Evolutionary conservation across 176 grass and related monocot species (phyloP), one percentile per base, ranked within the genome.

Genomic region (Tillandsia leiboldiana): DNA sequence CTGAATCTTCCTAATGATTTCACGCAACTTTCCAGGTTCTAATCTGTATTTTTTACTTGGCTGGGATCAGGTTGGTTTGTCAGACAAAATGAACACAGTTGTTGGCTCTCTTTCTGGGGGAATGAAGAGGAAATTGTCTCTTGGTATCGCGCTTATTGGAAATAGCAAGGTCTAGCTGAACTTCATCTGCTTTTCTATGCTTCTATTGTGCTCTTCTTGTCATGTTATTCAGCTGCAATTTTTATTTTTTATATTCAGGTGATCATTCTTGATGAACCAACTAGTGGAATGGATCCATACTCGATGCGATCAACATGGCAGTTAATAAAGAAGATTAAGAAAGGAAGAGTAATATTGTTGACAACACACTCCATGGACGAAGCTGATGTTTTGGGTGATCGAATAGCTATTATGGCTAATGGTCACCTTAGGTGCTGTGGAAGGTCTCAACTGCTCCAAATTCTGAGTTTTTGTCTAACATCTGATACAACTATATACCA

Each of bases 231-330:
- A 49, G 56, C 69, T 49, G 26, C 65, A 70, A 64, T 53, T 72
- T 15, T 77, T 18, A 12, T 12, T 15, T 65, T 10, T 26, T 58
- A 20, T 53, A 42, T 74, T 26, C 28, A 84, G 82, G 76, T 84
- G 26, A 66, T 84, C 27, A 84, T 84, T 63, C 71, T 84, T 77
- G 82, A 84, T 69, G 82, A 84, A 79, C 82, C 82, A 70, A 84
- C 82, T 23, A 84, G 82, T 54, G 82, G 82, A 49, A 84, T 84
- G 82, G 82, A 84, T 84, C 82, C 82, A 66, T 84, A 84, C 71
- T 84, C 82, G 29, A 84, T 84, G 82, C 22, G 11, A 69, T 84
- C 82, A 56, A 84, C 82, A 69, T 84, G 82, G 82, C 82, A 84
- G 56, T 51, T 84, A 63, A 79, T 84, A 64, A 84, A 84, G 52